These are phyloP conservation scores for Onygena corvina DNA, from an alignment of 2,329 filamentous ascomycete species.

Conservation along the genomic window DNA sequence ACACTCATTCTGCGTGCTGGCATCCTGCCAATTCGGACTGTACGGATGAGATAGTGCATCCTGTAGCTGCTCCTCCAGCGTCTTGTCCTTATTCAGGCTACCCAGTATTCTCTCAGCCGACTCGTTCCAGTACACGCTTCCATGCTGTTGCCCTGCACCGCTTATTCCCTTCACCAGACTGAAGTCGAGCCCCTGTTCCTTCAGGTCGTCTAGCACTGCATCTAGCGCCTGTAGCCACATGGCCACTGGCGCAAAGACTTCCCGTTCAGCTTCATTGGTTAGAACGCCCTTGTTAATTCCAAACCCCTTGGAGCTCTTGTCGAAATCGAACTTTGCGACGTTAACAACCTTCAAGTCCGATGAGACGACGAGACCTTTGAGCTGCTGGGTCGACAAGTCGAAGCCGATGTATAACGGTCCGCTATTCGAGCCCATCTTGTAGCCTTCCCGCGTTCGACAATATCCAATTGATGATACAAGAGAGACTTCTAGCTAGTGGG, in stretches of 20 bases:
- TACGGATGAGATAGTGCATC: conserved; percentile 69
- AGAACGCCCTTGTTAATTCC: conserved; percentile 78
- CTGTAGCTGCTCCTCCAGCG: conserved; percentile 60
- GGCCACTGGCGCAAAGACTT: conserved; percentile 84
- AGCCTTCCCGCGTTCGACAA: too few species aligned
- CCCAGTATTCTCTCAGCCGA: conserved; percentile 55
- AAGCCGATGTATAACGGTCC: conserved; percentile 75
- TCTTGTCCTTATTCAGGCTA: conserved; percentile 47
- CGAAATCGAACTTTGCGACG: conserved; percentile 89
- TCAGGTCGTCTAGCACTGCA: conserved; percentile 63
- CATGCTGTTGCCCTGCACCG: conserved; percentile 93
- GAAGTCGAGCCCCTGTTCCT: conserved; percentile 59
- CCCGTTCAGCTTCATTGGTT: conserved; percentile 66
- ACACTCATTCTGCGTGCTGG: conserved; percentile 84
- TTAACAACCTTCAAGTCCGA: conserved; percentile 69
- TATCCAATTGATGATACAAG: too few species aligned
- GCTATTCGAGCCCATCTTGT: neutral
- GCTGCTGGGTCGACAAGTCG: conserved; percentile 90
- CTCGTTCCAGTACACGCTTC: conserved; percentile 83
- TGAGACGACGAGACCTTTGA: conserved; percentile 83
- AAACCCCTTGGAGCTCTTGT: conserved; percentile 68
- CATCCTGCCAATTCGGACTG: conserved; percentile 96
- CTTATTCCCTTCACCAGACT: conserved; percentile 66
- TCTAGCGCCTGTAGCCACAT: conserved; percentile 93
- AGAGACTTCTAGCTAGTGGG: too few species aligned